Evolutionary conservation across 225 moss, liverwort and hornwort species (phyloP).

Genomic region (Pseudoscleropodium purum): DNA sequence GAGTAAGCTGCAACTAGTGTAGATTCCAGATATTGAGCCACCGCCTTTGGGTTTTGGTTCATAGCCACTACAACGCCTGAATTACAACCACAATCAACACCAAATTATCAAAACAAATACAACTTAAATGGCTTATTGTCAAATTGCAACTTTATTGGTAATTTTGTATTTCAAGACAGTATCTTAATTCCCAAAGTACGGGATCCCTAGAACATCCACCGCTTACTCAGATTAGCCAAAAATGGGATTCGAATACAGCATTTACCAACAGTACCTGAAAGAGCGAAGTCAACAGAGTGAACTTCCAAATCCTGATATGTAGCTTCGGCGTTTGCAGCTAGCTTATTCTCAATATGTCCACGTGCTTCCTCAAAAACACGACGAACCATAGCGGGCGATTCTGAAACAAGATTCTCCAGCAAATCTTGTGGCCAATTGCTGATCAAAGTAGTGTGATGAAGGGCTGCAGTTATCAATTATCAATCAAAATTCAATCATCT

Average conservation of each 20-base stretch:
- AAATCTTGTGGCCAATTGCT: slow-evolving; percentile 33
- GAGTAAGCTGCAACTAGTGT: neutral
- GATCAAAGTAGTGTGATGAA: slow-evolving; percentile 7
- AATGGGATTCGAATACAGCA: neutral
- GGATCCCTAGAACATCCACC: neutral
- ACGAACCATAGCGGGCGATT: slow-evolving; percentile 19
- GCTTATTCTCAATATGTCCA: slow-evolving; percentile 1
- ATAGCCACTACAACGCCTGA: slow-evolving; percentile 27
- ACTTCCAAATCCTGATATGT: neutral
- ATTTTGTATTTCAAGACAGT: neutral
- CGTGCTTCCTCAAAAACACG: slow-evolving; percentile 27
- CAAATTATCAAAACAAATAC: neutral
- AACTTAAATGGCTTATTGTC: neutral
- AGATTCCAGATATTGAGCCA: slow-evolving; percentile 26
- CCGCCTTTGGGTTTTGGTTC: slow-evolving; percentile 9
- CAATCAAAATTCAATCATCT: neutral
- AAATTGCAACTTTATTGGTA: neutral
- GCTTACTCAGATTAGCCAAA: neutral
- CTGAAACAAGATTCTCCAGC: slow-evolving; percentile 20
- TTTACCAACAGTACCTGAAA: slow-evolving; percentile 13
- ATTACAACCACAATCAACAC: neutral
- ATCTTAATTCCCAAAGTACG: neutral
- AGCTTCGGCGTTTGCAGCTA: neutral
- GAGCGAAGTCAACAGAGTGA: neutral
- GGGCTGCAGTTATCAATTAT: slow-evolving; percentile 15